Evolutionary conservation across 2,329 filamentous ascomycete genomes (phyloP).

Genomic region (Zasmidium angulare): DNA sequence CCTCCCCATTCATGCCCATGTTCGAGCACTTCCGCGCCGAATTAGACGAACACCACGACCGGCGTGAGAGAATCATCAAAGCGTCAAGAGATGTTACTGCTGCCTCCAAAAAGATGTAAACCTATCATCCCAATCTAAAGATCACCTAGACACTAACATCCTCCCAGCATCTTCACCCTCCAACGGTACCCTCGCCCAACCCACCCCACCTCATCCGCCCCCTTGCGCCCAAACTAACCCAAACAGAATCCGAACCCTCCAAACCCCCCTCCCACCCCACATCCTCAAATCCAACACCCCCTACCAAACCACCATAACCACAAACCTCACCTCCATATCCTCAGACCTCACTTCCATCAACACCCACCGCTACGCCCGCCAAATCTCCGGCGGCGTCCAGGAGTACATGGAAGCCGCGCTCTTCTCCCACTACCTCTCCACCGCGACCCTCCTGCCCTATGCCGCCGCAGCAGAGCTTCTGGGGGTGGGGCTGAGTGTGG

Average conservation of each 20-base stretch:
- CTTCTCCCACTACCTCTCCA: constrained; percentile 82
- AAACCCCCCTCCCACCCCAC: constrained; percentile 63
- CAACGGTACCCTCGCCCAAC: constrained; percentile 59
- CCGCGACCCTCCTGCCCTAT: constrained; percentile 70
- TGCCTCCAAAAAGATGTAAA: constrained; percentile 93
- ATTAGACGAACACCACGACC: constrained; percentile 91
- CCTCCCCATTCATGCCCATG: constrained; percentile 61
- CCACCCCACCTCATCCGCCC: constrained; percentile 2
- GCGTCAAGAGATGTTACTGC: constrained; percentile 89
- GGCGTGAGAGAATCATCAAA: constrained; percentile 86
- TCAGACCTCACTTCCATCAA: constrained; percentile 77
- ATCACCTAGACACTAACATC: constrained; percentile 23
- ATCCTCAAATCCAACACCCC: constrained; percentile 69
- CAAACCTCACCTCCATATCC: constrained; percentile 66
- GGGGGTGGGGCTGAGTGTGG: constrained; percentile 66
- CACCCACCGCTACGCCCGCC: constrained; percentile 74
- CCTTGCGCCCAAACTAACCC: neutral
- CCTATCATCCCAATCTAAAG: too few relatives aligned
- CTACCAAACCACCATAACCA: constrained; percentile 69
- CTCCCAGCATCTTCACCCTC: constrained; percentile 72
- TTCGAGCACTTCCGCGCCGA: constrained; percentile 85
- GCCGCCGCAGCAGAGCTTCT: constrained; percentile 54
- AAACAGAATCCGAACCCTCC: constrained; percentile 61
- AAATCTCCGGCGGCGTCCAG: constrained; percentile 79
- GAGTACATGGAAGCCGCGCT: constrained; percentile 91